Evolutionary conservation across 768 basidiomycete genomes (phyloP).

Genomic region (Lentinula detonsa): DNA sequence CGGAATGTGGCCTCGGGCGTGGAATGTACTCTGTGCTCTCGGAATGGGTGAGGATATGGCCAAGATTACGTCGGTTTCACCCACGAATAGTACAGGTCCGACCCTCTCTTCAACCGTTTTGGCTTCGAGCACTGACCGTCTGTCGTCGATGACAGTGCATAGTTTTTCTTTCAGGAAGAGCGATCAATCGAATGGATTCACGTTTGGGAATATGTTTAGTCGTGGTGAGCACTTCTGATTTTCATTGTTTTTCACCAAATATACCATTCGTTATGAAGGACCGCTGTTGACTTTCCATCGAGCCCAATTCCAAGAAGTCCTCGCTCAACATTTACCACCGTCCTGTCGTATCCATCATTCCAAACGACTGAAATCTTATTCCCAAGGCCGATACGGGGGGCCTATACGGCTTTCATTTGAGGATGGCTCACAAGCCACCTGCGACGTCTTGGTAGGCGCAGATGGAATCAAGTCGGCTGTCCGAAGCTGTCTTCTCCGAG

Average conservation of each 20-base stretch:
- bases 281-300: slow-evolving; percentile 26
- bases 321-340: slow-evolving; percentile 21
- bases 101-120: slow-evolving; percentile 8
- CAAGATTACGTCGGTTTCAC: slow-evolving; percentile 14
- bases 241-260: not conserved
- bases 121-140: slow-evolving; percentile 11
- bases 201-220: slow-evolving; percentile 17
- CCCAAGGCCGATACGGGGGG: slow-evolving; percentile 12
- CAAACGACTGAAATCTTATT: slow-evolving; percentile 26
- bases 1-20: slow-evolving; percentile 33
- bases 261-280: slow-evolving; percentile 11
- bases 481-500: slow-evolving; percentile 19
- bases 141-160: not conserved
- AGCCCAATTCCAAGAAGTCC: slow-evolving; percentile 26
- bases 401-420: slow-evolving; percentile 26
- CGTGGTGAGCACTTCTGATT: slow-evolving; percentile 14
- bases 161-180: slow-evolving; percentile 20
- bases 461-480: slow-evolving; percentile 36
- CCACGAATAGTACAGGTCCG: slow-evolving; percentile 18
- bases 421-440: slow-evolving; percentile 26
- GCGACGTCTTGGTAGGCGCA: slow-evolving; percentile 35
- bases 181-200: slow-evolving; percentile 25
- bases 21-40: slow-evolving; percentile 33
- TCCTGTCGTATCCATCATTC: slow-evolving; percentile 26
- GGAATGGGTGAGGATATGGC: slow-evolving; percentile 31